Base-by-base conservation (phyloP, 495 filamentous ascomycete species). In the Penicillium canescens region DNA sequence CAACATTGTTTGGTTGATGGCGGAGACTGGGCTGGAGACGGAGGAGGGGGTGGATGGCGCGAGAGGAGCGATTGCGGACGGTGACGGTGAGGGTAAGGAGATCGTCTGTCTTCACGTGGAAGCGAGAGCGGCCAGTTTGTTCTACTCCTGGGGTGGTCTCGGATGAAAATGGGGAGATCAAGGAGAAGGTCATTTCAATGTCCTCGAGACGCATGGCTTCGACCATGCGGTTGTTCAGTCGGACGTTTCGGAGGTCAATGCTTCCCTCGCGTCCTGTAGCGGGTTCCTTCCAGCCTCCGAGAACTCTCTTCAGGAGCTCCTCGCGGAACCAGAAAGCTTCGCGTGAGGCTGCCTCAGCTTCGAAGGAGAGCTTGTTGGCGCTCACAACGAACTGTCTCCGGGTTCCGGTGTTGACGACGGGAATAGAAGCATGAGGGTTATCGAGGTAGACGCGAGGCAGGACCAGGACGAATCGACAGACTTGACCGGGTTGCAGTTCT, bases 311-410 rank as follows among this genome's bases (percentile, higher is more conserved):
- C 9, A 97, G 78, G 2, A 97, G 78, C 63, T 86, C 87, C 62
- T 95, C 88, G 6, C 92, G 82, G 72, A 91, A 96, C 92, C 92
- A 96, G 69, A 96, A 96, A 2, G 86, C 85, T 72, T 96, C 91
- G 36, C 92, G 81, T 38, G 79, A 86, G 6, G 86, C 82, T 33
- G 86, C 82, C 69, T 97, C 92, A 21, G 80, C 82, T 52, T 94
- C 89, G 2, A 90, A 87, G 0, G 88, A 86, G 43, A 89, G 78
- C 57, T 90, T 89, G 54, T 82, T 82, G 38, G 86, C 85, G 63
- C 86, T 92, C 43, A 96, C 89, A 18, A 97, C 89, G 58, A 94
- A 97, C 68, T 97, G 92, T 10, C 91, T 82, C 61, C 89, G 84
- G 5, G 84, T 82, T 4, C 70, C 72, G 2, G 85, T 81, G 58